Base-by-base conservation (phyloP, 2,329 filamentous ascomycete genomes). In the Trematosphaeria pertusa region DNA sequence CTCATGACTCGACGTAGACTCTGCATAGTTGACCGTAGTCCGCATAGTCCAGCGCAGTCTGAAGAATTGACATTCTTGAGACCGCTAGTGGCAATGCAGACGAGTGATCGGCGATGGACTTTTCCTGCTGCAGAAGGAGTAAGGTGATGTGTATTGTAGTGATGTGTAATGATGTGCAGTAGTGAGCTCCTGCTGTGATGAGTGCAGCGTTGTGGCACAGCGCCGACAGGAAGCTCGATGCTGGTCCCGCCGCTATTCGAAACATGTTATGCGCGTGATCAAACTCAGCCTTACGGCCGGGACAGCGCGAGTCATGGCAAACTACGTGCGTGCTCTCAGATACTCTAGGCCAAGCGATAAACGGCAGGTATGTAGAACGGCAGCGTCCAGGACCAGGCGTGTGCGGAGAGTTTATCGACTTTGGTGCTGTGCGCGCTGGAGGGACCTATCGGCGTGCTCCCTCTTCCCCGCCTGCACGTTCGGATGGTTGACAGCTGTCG, bases 401-500 rank as follows among this genome's bases (percentile, higher is more conserved):
- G 22, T 30, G 40, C 21, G 5, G 32, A 20, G 32, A 5, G 24
- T 35, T 24, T 43, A 43, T 43, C 21, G 40, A 43, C 35, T 43
- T 36, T 21, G 12, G 30, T 43, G 40, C 21, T 15, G 31, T 34
- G 31, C 31, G 31, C 31, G 31, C 14, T 34, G 6, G 6, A 8
- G 14, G 31, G 31, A 34, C 31, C 31, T 34, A 34, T 34, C 31
- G 31, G 31, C 15, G 14, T 9, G 14, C 8, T 34, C 31, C 31
- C 31, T 34, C 31, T 34, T 34, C 31, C 31, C 31, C 31, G 31
- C 11, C 31, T 28, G 31, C 31, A n/a, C 7, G 31, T 17, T 34
- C 14, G 15, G 14, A 7, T 7, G 8, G 8, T 34, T 15, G 31
- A 34, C 31, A 34, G 31, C 11, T 14, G 11, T 8, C n/a, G 31